Conservation (phyloP, 331 rosid species). For the Erythrophleum ivorense region DNA sequence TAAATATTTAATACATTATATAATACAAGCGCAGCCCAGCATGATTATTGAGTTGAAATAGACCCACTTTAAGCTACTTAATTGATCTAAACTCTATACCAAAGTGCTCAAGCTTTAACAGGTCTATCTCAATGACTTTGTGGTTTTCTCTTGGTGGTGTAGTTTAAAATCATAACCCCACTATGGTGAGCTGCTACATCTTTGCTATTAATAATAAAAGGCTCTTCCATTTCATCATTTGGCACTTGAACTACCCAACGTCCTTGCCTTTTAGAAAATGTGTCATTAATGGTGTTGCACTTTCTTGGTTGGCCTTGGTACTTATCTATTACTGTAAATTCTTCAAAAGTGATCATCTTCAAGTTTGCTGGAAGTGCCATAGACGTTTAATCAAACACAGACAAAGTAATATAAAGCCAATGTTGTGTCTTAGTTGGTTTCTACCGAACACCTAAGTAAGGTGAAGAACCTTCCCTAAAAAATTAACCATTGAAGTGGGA, state of each 20-base stretch:
- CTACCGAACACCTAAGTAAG: too few species aligned
- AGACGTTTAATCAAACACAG: neutral
- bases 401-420: too few species aligned
- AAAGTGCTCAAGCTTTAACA: neutral
- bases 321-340: conserved; percentile 39
- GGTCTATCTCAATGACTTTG: conserved; percentile 37
- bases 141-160: conserved; percentile 15
- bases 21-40: neutral
- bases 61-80: too few species aligned
- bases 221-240: neutral
- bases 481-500: too few species aligned
- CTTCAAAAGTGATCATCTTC: conserved; percentile 33
- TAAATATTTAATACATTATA: neutral
- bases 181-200: conserved; percentile 25
- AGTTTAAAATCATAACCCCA: conserved; percentile 2
- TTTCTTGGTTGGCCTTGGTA: conserved; percentile 26
- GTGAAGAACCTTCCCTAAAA: too few species aligned
- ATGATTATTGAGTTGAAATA: neutral
- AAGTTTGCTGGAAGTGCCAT: conserved; percentile 41
- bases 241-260: neutral
- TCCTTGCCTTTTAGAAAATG: conserved; percentile 23
- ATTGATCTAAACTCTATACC: neutral
- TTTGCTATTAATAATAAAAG: conserved; percentile 12
- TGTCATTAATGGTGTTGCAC: neutral
- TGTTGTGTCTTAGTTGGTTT: too few species aligned